Evolutionary conservation across 2,329 filamentous ascomycete species (phyloP), one percentile per base, ranked within the genome.

Genomic region (Sphaerulina vaccinii): DNA sequence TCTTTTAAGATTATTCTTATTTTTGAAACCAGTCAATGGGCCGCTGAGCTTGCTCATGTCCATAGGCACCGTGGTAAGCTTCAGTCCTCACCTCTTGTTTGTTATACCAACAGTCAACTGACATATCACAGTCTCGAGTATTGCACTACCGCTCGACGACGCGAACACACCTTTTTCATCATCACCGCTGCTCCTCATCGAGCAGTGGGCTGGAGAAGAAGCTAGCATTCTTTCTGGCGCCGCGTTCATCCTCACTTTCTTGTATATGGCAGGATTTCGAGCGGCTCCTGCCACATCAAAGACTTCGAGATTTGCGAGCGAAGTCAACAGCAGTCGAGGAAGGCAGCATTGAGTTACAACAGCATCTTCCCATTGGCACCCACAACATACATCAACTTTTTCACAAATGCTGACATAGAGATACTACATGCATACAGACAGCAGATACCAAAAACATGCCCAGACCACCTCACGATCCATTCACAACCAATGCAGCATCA

Each of bases 391-490:
- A 32, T 10, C 27, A 37, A 4, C 35, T 15, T 19, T 19, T 9
- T 11, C n/a, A 37, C n/a, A 15, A 37, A 15, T 11, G 18, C 16
- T 16, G n/a, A 6, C 35, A 9, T 37, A 37, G 13, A 37, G 27
- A 32, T 32, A 7, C 5, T 5, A 15, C 16, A 22, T 3, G 7
- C 37, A 39, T 39, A 21, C 10, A 13, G 19, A 3, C 9, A 18
- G 37, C 16, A 6, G 16, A 16, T 10, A 39, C 3, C 11, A 38
- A 15, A 8, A 27, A 24, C 6, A 48, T 48, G 45, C 42, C 58
- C 32, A 39, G 52, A 43, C 36, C 52, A 47, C 27, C 48, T 15
- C 55, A 51, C 46, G 63, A 65, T 46, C 62, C 63, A 3, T 65
- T 64, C 54, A 58, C 55, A 10, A 59, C 47, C 44, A 56, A 46